Base-by-base conservation (phyloP, 176 grass and related monocot genomes). In the Themeda triandra region DNA sequence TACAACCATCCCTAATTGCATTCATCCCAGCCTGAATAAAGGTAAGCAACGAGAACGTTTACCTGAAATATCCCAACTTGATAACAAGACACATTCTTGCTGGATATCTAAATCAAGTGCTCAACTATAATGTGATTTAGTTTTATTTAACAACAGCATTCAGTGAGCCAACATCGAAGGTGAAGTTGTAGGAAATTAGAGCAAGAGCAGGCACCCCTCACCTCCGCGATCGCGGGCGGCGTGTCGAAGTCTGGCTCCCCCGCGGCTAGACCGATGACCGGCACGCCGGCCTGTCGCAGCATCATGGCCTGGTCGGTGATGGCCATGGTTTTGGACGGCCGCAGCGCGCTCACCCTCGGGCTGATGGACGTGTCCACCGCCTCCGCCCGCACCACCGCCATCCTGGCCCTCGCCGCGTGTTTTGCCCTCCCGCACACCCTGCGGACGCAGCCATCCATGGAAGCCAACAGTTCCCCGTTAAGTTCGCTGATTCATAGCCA, bases 301-400 rank as follows among this genome's bases (percentile, higher is more conserved):
- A 88, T 86, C 30, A 78, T 97, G 49, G 94, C 94, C 71, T 91
- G 90, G 72, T 97, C 94, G 37, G 92, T 92, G 85, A 97, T 92
- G 66, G 86, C 92, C 90, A 97, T 94, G 46, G 94, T 97, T 90
- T 97, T 97, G 30, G 94, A 97, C 7, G 90, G 88, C 66, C 86
- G 89, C 6, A 97, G 77, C 64, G 95, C 80, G 64, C 76, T 94
- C 78, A 97, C 95, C 73, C 86, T 88, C 25, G 95, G 92, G 68
- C 82, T 94, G 54, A 92, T 94, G 29, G 95, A 85, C 3, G 75
- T 24, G 77, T 97, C 92, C 13, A 97, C 88, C 13, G 65, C 86
- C 75, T 51, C 48, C 48, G 48, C 17, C 48, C 48, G 17, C 48
- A 51, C 94, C 10, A 97, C 88, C 17, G 65, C 86, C 75, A 59